Percentiles rank a stretch among this genome's conserved stretches.
These are phyloP conservation scores for Pleurotus sapidus DNA, from an alignment of 768 basidiomycete genomes.

Conservation along the genomic window DNA sequence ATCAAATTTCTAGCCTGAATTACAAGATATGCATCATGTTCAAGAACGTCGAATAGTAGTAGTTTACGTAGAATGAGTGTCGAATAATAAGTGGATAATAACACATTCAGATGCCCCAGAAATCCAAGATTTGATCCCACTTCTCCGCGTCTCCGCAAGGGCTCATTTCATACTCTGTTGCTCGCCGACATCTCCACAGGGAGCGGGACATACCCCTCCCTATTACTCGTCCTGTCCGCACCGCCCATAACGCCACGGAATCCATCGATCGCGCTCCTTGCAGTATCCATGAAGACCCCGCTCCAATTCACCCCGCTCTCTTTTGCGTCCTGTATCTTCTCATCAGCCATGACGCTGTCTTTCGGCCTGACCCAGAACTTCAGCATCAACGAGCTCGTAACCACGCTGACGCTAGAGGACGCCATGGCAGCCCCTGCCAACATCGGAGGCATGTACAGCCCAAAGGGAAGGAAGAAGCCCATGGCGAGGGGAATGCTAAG, in stretches of 20 bases:
- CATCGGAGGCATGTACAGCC: constrained; percentile 95
- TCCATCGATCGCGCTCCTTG: constrained; percentile 37
- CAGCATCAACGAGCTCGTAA: constrained; percentile 83
- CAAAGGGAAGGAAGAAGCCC: constrained; percentile 92
- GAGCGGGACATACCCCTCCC: constrained; percentile 63
- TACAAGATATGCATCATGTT: too few relatives aligned
- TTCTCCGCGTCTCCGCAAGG: too few relatives aligned
- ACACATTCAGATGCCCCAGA: neutral
- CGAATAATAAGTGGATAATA: neutral
- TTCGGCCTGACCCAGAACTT: constrained; percentile 79
- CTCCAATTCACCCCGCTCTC: constrained; percentile 39
- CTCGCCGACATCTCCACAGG: constrained; percentile 61
- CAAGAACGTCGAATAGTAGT: too few relatives aligned
- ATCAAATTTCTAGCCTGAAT: too few relatives aligned
- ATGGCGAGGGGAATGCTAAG: constrained; percentile 96
- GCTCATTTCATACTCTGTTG: neutral
- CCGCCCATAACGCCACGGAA: constrained; percentile 29
- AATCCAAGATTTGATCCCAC: neutral
- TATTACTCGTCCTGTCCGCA: constrained; percentile 30
- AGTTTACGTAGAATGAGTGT: neutral
- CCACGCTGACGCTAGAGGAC: constrained; percentile 94
- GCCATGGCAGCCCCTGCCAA: constrained; percentile 99
- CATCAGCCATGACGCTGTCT: constrained; percentile 69
- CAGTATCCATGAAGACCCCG: constrained; percentile 47
- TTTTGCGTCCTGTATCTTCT: constrained; percentile 45